Base-by-base conservation (phyloP, 176 grass and related monocot genomes). In the Thinopyrum elongatum region DNA sequence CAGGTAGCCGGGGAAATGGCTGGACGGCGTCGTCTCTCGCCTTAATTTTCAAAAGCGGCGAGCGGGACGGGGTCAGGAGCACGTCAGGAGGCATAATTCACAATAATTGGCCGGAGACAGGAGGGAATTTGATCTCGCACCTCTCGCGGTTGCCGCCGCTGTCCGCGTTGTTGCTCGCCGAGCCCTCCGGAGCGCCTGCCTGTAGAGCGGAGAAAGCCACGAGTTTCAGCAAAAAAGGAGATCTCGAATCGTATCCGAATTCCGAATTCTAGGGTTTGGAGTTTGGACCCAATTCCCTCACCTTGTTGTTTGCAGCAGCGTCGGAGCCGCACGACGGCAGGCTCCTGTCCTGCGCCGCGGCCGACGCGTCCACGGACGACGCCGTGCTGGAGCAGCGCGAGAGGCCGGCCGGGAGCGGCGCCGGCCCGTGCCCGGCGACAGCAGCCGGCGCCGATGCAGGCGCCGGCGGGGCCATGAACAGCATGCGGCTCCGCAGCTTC, bases 361-460 rank as follows among this genome's bases (percentile, higher is more conserved):
- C 51, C 17, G 41, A 65, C 12, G 12, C 55, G 53, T 80, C 85
- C 41, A 78, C 69, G 7, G 80, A 66, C 2, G 91, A 97, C 14
- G 87, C 85, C 61, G 89, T 88, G 89, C 94, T 94, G 13, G 87
- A 90, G 87, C 94, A 92, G 3, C 84, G 94, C 27, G 94, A 93
- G 57, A 88, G 75, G 3, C 62, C 86, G 1, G 67, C 62, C 25
- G 17, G 16, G 16, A 70, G 55, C 55, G 55, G 81, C 58, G 34
- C 11, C 29, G 41, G 4, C 7, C 60, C 69, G 4, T 58, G 64
- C 9, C 6, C 80, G 10, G 13, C 27, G 38, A 38, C 74, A 33
- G 27, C 31, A 31, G 38, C 7, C 34, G 21, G 2, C 8, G 55
- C 12, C 14, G 35, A 64, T 17, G 34, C 31, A 5, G 69, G 5